Percentiles rank a stretch among this genome's conserved stretches.
Conservation (phyloP, 106 monocot genomes). For the Posidonia australis region DNA sequence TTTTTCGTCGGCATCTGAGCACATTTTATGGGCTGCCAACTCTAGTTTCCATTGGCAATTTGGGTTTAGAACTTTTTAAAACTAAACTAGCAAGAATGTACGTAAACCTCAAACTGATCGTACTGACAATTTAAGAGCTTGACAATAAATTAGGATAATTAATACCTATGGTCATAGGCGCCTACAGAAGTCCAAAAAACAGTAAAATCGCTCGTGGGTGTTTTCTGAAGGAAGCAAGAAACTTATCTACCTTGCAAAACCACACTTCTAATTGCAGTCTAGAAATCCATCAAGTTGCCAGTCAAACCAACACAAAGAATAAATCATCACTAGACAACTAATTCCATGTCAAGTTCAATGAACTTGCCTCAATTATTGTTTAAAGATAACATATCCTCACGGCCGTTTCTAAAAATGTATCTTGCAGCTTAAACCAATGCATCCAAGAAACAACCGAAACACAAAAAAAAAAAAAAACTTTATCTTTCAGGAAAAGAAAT, state of each 20-base stretch:
- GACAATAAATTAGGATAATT: no score
- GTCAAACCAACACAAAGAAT: not conserved
- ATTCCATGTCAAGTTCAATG: not conserved
- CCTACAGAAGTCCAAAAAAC: not conserved
- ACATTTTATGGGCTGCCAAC: no score
- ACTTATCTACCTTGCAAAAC: not conserved
- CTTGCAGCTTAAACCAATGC: no score
- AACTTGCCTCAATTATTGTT: not conserved
- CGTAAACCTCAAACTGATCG: no score
- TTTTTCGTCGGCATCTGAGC: no score
- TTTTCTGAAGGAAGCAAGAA: not conserved
- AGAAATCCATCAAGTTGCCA: not conserved
- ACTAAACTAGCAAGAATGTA: no score
- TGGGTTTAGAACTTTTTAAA: no score
- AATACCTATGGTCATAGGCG: not conserved
- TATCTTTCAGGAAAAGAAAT: no score
- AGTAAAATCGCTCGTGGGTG: not conserved
- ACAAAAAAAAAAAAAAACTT: no score
- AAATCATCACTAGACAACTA: not conserved
- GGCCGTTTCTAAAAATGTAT: not conserved
- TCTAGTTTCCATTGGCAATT: no score
- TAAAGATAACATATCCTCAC: not conserved
- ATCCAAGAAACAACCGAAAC: no score
- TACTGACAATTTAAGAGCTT: no score
- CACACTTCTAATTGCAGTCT: not conserved